A percentile compares a stretch with the other conserved stretches of the same genome.
phyloP scores from a whole-genome alignment of 768 basidiomycete species.

The Kondoa malvinella region DNA sequence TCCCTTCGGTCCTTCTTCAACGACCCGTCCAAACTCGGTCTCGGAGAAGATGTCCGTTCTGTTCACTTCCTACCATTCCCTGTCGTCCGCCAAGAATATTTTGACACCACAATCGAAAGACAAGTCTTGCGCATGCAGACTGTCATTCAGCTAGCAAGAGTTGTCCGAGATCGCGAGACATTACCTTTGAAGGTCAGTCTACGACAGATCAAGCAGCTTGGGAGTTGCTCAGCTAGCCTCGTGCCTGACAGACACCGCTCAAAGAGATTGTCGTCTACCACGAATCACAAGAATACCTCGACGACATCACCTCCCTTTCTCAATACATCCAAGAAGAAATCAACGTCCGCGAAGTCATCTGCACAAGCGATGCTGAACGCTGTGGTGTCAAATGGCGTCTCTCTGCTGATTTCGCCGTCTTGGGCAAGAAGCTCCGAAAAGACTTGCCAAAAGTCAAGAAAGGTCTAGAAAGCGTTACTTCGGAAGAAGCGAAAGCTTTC shows the following conservation, averaged over 20 bases:
- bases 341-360: conserved; percentile 75
- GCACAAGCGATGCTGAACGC: conserved; percentile 68
- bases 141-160: conserved; percentile 79
- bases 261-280: conserved; percentile 91
- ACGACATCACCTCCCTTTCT: conserved; percentile 65
- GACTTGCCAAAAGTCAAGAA: conserved; percentile 78
- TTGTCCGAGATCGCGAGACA: conserved; percentile 69
- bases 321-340: conserved; percentile 85
- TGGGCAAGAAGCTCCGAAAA: conserved; percentile 84
- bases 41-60: conserved; percentile 62
- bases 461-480: conserved; percentile 60
- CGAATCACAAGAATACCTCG: conserved; percentile 60
- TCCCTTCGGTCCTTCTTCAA: conserved; percentile 66
- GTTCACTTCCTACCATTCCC: conserved; percentile 93
- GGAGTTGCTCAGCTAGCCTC: not conserved
- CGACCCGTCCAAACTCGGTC: conserved; percentile 38
- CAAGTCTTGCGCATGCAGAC: conserved; percentile 88
- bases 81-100: conserved; percentile 80
- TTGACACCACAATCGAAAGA: conserved; percentile 79
- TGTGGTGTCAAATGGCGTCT: conserved; percentile 82
- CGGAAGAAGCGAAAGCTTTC: conserved; percentile 67
- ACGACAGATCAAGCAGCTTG: conserved; percentile 16
- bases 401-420: conserved; percentile 82
- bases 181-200: conserved; percentile 64
- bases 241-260: conserved; percentile 53